phyloP scores from a whole-genome alignment of 192 early-diverging fungal species.

The Coemansia sp. region DNA sequence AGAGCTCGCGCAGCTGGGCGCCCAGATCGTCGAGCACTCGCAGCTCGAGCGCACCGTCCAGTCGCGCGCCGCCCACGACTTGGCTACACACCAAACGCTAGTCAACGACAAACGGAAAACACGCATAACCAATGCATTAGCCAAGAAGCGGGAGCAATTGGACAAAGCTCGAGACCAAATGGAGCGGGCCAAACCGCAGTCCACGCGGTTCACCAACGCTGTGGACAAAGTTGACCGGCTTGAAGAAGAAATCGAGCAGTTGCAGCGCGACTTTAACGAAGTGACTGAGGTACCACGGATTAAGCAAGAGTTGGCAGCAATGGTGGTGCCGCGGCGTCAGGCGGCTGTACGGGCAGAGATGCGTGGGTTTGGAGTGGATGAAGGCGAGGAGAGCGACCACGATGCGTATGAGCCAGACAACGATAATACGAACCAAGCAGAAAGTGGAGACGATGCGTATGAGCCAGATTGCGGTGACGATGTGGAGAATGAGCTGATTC shows the following conservation, averaged over 20 bases:
- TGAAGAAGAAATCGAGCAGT: slow-evolving; percentile 25
- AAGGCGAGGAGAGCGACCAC: background rate
- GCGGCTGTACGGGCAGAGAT: slow-evolving; percentile 24
- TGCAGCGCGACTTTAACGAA: background rate
- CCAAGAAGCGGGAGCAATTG: slow-evolving; percentile 23
- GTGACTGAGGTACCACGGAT: background rate
- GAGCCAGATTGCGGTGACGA: background rate
- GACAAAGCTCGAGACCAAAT: slow-evolving; percentile 17
- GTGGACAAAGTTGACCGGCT: slow-evolving; percentile 18
- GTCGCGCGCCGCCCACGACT: slow-evolving; percentile 59
- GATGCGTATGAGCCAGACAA: background rate
- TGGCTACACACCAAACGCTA: slow-evolving; percentile 62
- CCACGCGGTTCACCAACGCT: slow-evolving; percentile 44
- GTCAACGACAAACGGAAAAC: slow-evolving; percentile 66
- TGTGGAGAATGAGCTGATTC: background rate
- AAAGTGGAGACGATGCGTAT: background rate
- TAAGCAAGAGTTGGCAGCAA: slow-evolving; percentile 10
- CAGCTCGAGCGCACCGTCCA: slow-evolving; percentile 67
- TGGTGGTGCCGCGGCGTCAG: slow-evolving; percentile 15
- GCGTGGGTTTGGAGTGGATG: background rate
- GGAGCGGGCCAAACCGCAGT: slow-evolving; percentile 16
- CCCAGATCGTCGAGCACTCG: slow-evolving; percentile 59
- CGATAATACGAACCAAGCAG: background rate
- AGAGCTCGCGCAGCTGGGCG: slow-evolving; percentile 34
- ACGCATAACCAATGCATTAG: slow-evolving; percentile 38